Evolutionary conservation across 441 rosid genomes (phyloP), one percentile per base, ranked within the genome.

Genomic region (Biscutella laevigata): DNA sequence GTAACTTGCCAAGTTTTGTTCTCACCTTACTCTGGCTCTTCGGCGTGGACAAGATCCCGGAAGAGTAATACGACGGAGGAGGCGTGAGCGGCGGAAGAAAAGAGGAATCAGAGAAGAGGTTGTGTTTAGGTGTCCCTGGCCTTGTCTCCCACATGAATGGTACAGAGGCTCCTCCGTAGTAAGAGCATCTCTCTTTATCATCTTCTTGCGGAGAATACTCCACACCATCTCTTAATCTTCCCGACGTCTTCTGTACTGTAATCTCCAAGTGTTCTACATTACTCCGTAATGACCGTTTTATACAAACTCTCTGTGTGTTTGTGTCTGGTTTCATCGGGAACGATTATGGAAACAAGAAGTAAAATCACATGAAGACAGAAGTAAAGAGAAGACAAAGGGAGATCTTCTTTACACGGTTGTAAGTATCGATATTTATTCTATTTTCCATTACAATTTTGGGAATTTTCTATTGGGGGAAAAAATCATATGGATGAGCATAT

Each of bases 81-180:
- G 96, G 85, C 3, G 86, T 80, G 26, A 84, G 61, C 6, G 60
- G 61, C 44, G 15, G 50, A 8, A 81, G 88, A 35, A 63, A 22
- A n/a, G 68, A 41, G 41, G 50, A 11, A 28, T 60, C 66, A 0
- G 62, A 44, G 46, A 47, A 13, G 68, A 16, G 46, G 67, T 68
- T 7, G 43, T 82, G 77, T 32, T 84, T 88, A 0, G 96, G 91
- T 10, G 88, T 82, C 25, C 94, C 96, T 1, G 96, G 96, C 15
- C 64, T 72, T 7, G 91, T 64, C 59, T 88, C 96, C 96, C 96
- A 88, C 11, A 49, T 24, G 75, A 88, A 88, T 0, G 94, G 88
- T 42, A 88, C 20, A 1, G 83, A 66, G 15, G 77, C 78, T 12
- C 78, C 75, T 4, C 86, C 83, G 14, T 84, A 82, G 74, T 82